A percentile compares a stretch with the other conserved stretches of the same genome.
Evolutionary conservation across 2,329 filamentous ascomycete genomes (phyloP).

Genomic region (Claviceps humidiphila): DNA sequence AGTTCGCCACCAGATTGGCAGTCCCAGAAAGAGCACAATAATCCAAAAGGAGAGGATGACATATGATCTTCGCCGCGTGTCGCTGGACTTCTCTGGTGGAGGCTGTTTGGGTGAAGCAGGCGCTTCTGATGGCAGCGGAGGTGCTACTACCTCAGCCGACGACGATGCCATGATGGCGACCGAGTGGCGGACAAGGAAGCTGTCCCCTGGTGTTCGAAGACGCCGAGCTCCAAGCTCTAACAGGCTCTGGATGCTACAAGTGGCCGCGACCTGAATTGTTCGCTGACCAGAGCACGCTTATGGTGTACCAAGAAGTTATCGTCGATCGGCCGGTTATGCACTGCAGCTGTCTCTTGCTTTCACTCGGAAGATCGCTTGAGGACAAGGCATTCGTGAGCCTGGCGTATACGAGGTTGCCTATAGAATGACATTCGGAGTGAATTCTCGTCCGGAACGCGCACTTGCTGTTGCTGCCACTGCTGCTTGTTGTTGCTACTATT

Average conservation of each 20-base stretch:
- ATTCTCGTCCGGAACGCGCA: not conserved
- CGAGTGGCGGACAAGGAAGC: not conserved
- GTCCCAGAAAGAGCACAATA: conserved; percentile 66
- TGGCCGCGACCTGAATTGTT: not conserved
- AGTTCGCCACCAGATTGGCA: conserved; percentile 94
- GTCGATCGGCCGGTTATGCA: not conserved
- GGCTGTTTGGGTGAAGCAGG: conserved; percentile 27
- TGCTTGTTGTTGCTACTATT: not conserved
- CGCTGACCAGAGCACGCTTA: not conserved
- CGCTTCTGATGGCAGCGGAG: conserved; percentile 5
- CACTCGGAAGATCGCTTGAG: not conserved
- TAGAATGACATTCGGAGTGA: not conserved
- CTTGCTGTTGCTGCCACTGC: not conserved
- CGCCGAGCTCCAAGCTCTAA: not conserved
- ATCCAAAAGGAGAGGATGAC: conserved; percentile 87
- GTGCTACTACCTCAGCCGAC: conserved; percentile 8
- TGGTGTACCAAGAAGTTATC: not conserved
- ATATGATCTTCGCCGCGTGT: conserved; percentile 53
- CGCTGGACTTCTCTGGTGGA: conserved; percentile 64
- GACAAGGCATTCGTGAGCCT: not conserved
- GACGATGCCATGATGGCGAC: conserved; percentile 6
- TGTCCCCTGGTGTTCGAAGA: not conserved
- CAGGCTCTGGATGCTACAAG: not conserved
- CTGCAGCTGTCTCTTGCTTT: not conserved
- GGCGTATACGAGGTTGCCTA: not conserved